These are phyloP conservation scores for Hordeum marinum DNA, from an alignment of 176 grass and related monocot genomes.

Conservation along the genomic window DNA sequence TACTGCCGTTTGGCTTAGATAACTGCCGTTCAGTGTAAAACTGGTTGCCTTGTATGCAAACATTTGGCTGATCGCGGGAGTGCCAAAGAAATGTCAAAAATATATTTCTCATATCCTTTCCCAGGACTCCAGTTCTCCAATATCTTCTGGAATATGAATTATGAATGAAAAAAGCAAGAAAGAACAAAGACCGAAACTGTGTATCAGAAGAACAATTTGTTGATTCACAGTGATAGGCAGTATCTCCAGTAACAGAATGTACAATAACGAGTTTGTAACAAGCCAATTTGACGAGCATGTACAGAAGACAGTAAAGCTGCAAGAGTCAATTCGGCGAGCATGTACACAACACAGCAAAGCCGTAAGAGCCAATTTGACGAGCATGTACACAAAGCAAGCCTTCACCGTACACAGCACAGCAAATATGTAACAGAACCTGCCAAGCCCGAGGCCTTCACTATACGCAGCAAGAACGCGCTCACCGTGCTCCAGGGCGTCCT, in stretches of 20 bases:
- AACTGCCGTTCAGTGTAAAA: background rate
- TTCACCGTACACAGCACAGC: too few relatives aligned
- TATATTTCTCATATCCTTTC: background rate
- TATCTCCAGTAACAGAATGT: background rate
- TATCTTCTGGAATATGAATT: background rate
- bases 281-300: background rate
- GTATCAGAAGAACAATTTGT: background rate
- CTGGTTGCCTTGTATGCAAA: background rate
- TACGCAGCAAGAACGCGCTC: background rate
- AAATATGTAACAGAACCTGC: too few relatives aligned
- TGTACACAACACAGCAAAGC: background rate
- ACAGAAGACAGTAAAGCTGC: background rate
- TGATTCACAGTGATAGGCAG: background rate
- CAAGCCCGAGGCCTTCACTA: background rate
- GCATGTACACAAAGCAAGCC: background rate
- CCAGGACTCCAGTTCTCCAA: background rate
- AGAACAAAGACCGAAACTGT: background rate
- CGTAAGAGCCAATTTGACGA: background rate
- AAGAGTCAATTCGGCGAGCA: background rate
- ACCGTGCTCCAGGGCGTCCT: background rate
- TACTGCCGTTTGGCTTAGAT: background rate
- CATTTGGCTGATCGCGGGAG: conserved; percentile 3
- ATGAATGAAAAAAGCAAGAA: background rate
- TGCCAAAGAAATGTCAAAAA: background rate
- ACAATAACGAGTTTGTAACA: background rate